A percentile compares a stretch with the other conserved stretches of the same genome.
These are phyloP conservation scores for Clarireedia sp. DNA, from an alignment of 2,329 filamentous ascomycete species.

Conservation along the genomic window DNA sequence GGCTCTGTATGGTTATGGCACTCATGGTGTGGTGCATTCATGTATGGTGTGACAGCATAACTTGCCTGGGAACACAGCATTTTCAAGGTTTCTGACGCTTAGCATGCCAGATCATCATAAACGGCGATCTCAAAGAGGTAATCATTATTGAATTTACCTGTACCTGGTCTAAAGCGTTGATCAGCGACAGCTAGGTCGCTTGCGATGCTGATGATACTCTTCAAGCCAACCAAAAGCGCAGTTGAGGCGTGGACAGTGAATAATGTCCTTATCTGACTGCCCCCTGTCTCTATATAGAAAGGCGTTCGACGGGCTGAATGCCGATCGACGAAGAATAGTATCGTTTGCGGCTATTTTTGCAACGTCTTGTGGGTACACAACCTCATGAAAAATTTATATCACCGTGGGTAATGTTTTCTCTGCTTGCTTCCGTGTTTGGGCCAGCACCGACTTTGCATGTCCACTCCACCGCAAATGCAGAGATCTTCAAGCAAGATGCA, in stretches of 20 bases:
- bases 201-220: not conserved
- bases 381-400: too few species aligned
- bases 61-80: not conserved
- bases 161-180: not conserved
- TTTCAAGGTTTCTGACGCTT: not conserved
- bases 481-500: slow-evolving; percentile 8
- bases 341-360: too few species aligned
- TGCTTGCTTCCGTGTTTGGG: too few species aligned
- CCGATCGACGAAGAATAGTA: too few species aligned
- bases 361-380: too few species aligned
- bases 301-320: too few species aligned
- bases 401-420: too few species aligned
- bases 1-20: not conserved
- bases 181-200: too few species aligned
- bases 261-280: not conserved
- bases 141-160: not conserved
- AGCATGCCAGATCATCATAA: not conserved
- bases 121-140: not conserved
- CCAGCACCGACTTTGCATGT: too few species aligned
- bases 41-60: too few species aligned
- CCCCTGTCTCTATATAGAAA: too few species aligned
- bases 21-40: too few species aligned
- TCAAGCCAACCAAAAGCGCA: not conserved
- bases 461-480: not conserved
- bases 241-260: not conserved